Evolutionary conservation across 2,329 filamentous ascomycete genomes (phyloP).

Genomic region (Aspergillus clavatus): DNA sequence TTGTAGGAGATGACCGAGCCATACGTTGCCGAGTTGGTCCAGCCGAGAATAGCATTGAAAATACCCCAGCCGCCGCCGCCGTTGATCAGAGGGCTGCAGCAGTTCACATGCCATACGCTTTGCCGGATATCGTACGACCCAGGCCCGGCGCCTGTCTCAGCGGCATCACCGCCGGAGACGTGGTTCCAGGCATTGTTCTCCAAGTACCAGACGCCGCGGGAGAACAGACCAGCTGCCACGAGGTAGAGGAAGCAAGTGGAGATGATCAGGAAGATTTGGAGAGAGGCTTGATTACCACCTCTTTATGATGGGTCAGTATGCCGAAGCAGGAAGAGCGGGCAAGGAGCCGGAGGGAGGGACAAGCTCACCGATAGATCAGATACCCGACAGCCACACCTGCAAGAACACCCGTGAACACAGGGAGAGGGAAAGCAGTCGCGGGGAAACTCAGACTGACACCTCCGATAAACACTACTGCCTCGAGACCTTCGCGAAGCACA

Average conservation of each 20-base stretch:
- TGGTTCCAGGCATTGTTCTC: conserved; percentile 65
- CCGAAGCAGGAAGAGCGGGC: not conserved
- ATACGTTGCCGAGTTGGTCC: conserved; percentile 84
- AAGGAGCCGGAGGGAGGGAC: no score
- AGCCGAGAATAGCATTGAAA: conserved; percentile 80
- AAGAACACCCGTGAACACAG: conserved; percentile 67
- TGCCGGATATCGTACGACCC: conserved; percentile 75
- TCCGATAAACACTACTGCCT: conserved; percentile 16
- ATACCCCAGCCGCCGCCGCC: conserved; percentile 79
- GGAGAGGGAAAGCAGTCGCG: conserved; percentile 41
- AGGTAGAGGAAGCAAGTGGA: conserved; percentile 81
- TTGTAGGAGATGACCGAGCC: conserved; percentile 85
- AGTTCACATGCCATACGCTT: conserved; percentile 81
- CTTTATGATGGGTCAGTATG: conserved; percentile 21
- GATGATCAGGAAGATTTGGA: conserved; percentile 71
- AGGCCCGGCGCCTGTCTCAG: conserved; percentile 60
- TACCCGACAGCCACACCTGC: conserved; percentile 65
- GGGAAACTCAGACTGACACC: conserved; percentile 54
- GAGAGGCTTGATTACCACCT: conserved; percentile 56
- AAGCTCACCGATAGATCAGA: conserved; percentile 69
- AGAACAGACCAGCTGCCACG: conserved; percentile 76
- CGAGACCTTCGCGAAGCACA: conserved; percentile 15
- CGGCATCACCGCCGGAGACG: conserved; percentile 51
- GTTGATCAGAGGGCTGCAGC: conserved; percentile 68
- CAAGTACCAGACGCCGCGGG: conserved; percentile 67